Conservation (phyloP, 192 early-diverging fungal species). For the Backusella westeae region DNA sequence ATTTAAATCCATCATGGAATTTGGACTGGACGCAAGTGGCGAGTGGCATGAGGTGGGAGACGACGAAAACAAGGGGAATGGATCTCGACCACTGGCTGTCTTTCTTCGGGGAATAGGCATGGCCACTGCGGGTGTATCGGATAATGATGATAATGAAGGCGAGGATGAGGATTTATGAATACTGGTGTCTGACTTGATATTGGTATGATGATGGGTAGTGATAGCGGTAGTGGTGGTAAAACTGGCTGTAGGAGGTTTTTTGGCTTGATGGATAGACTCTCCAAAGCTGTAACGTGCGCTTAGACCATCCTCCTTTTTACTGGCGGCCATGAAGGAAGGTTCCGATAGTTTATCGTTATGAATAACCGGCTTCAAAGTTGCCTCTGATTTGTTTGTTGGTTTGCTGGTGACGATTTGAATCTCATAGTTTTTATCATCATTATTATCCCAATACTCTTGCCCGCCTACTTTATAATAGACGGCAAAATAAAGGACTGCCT, state of each 20-base stretch:
- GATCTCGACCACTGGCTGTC: not conserved
- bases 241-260: not conserved
- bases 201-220: not conserved
- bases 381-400: not conserved
- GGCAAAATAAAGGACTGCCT: constrained; percentile 61
- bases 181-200: not conserved
- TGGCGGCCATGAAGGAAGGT: not conserved
- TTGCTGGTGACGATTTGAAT: constrained; percentile 39
- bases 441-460: constrained; percentile 89
- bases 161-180: not conserved
- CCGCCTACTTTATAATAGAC: constrained; percentile 68
- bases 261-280: not conserved
- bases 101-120: constrained; percentile 4
- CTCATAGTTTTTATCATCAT: constrained; percentile 80
- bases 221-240: not conserved
- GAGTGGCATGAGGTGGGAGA: not conserved
- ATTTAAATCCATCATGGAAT: constrained; percentile 17
- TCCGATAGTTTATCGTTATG: not conserved
- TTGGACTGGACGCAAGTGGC: constrained; percentile 23
- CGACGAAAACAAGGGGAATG: not conserved
- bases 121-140: not conserved
- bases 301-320: constrained; percentile 8
- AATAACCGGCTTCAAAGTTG: not conserved
- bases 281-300: constrained; percentile 25
- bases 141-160: not conserved